phyloP scores from a whole-genome alignment of 1,139 yeast genomes.

The Nakaseomyces glabratus region DNA sequence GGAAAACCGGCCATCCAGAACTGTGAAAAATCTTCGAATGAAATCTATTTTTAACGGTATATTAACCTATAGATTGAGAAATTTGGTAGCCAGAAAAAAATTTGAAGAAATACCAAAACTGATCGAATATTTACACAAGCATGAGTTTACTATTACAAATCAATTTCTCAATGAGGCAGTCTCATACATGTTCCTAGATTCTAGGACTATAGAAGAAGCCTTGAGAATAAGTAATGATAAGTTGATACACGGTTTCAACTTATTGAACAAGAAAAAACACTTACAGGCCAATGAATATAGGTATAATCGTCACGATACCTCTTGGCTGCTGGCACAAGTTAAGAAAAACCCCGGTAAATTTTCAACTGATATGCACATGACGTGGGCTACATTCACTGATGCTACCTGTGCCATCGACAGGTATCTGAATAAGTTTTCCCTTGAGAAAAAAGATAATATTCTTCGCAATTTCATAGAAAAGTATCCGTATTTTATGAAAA shows the following conservation, averaged over 20 bases:
- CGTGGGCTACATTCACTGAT: conserved; percentile 41
- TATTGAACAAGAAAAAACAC: conserved; percentile 24
- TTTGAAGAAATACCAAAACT: conserved; percentile 25
- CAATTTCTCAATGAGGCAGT: conserved; percentile 34
- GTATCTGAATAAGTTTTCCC: conserved; percentile 16
- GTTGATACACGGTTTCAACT: conserved; percentile 35
- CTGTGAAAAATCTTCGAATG: conserved; percentile 22
- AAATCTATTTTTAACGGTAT: conserved; percentile 24
- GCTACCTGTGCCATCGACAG: conserved; percentile 32
- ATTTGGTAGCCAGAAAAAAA: conserved; percentile 22
- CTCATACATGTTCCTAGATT: conserved; percentile 13
- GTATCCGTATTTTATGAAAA: conserved; percentile 27
- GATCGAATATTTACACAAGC: conserved; percentile 27
- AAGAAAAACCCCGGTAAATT: conserved; percentile 19
- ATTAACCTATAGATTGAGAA: conserved; percentile 27
- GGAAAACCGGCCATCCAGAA: conserved; percentile 25
- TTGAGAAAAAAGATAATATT: conserved; percentile 6
- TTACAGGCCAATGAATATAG: conserved; percentile 8
- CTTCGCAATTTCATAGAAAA: conserved; percentile 13
- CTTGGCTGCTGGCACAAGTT: conserved; percentile 19
- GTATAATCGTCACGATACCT: conserved; percentile 7
- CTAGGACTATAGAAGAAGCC: conserved; percentile 28
- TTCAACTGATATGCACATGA: conserved; percentile 24
- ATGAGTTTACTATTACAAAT: conserved; percentile 35
- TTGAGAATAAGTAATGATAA: conserved; percentile 33